Base-by-base conservation (phyloP, 2,329 filamentous ascomycete species). In the Chaetomiaceae sp. region DNA sequence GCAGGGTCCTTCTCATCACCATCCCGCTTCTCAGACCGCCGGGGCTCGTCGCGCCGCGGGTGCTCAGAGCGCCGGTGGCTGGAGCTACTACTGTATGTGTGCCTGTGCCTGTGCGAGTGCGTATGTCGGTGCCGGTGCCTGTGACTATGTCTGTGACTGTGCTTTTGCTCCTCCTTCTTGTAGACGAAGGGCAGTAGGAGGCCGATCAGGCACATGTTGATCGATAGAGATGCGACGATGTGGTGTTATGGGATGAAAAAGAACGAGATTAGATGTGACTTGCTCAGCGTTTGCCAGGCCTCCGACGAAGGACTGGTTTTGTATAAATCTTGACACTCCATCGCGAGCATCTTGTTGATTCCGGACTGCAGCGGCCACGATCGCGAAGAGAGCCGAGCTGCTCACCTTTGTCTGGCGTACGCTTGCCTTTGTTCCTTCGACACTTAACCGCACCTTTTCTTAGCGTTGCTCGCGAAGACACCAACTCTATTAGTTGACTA, bases 131-230 rank as follows among this genome's bases (percentile, higher is more conserved):
- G 22, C 5, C 22, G 5, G 22, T 24, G 22, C 27, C 37, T 47
- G 38, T 35, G 20, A 19, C 32, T 47, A 12, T 6, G 29, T 22
- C 37, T 47, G 38, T 39, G 26, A 24, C 22, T 45, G 45, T 50
- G 45, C 38, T 29, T 47, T 6, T 24, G 20, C 19, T 32, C 19
- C 29, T 29, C 12, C 9, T 42, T 42, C 42, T 39, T 37, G 29
- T 29, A 30, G 6, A 4, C 6, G 11, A 49, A 14, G 14, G 52
- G 44, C 4, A 54, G 24, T n/a, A 54, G 17, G 14, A 52, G 40
- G 14, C 52, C 50, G 38, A 53, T 42, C 2, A 53, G 33, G 24
- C 50, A 53, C 50, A 53, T 53, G 14, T 11, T 29, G 19, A 37
- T 40, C 9, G 19, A 37, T 40, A 9, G 17, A 18, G 2, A 18